Base-by-base conservation (phyloP, 768 basidiomycete species). In the Russula abietina region DNA sequence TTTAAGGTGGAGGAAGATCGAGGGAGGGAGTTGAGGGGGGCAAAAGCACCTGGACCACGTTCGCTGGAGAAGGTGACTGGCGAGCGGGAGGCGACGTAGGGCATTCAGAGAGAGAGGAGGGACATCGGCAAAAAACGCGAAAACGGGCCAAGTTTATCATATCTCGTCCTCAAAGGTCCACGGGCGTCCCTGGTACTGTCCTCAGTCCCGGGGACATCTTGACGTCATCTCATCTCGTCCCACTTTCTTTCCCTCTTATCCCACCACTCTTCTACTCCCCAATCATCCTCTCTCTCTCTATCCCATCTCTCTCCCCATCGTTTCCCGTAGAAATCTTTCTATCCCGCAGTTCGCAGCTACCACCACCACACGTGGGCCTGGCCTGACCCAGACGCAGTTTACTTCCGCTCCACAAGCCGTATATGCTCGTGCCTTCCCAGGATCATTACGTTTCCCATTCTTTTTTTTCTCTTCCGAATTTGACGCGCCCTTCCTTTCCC, bases 51-150 rank as follows among this genome's bases (percentile, higher is more conserved):
- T 9, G 60, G 64, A 48, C 66, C 64, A 11, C 43, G 60, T 30
- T 67, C 66, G 32, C 56, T 48, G 22, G 66, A 65, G 60, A 65
- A 65, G 14, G 66, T 39, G 32, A 59, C 43, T 4, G 64, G 51
- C 39, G 66, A 61, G 54, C 66, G 67, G 26, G 61, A 59, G 17
- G 62, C 51, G 43, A 60, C 61, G 67, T 68, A 68, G 58, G 67
- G 67, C 67, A 68, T 68, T 63, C 58, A 57, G 55, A 48, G 32
- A 3, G 22, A 56, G 57, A 45, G 6, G 46, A 48, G 43, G 61
- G 56, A 41, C 60, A 62, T 62, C 32, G 38, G 55, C 8, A 22
- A 16, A 32, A 38, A 16, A 39, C 51, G 33, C 36, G 30, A 14
- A 17, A 28, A 36, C 36, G 55, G 14, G 12, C 19, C 12, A 19